Evolutionary conservation across 805 yeast genomes (phyloP).

Genomic region (Saccharomycopsis guyanensis): DNA sequence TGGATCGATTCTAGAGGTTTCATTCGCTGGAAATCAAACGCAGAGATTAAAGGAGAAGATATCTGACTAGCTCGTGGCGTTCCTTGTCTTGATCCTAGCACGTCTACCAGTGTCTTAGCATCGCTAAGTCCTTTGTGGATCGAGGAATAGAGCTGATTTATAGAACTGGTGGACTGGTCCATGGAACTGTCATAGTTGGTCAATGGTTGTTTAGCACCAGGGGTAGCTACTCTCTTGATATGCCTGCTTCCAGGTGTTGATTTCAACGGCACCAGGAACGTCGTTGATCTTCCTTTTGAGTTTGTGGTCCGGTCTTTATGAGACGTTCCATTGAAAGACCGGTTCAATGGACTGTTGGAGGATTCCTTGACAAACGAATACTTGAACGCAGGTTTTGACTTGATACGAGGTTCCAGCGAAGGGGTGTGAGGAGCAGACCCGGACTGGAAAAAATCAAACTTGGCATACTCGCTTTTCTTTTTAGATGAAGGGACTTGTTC

Average conservation of each 20-base stretch:
- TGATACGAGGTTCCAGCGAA: no score
- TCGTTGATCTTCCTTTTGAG: neutral
- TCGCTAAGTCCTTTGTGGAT: conserved; percentile 9
- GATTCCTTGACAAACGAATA: neutral
- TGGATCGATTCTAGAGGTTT: neutral
- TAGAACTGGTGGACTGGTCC: conserved; percentile 1
- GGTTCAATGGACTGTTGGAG: neutral
- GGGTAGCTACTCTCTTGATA: conserved; percentile 3
- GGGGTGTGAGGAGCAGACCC: neutral
- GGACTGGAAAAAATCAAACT: neutral
- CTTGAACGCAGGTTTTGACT: neutral
- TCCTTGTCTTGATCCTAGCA: conserved; percentile 6
- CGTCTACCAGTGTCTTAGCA: neutral
- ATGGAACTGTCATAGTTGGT: conserved; percentile 11
- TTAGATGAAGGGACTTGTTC: neutral
- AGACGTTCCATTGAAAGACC: no score
- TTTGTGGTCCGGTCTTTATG: no score
- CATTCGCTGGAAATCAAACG: neutral
- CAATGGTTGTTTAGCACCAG: neutral
- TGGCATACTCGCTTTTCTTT: neutral
- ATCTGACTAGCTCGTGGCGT: conserved; percentile 5
- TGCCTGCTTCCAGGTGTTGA: conserved; percentile 5
- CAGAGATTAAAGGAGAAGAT: neutral
- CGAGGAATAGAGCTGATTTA: neutral
- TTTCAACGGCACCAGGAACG: conserved; percentile 7